Evolutionary conservation across 441 rosid species (phyloP).

Genomic region (Geranium incanum): DNA sequence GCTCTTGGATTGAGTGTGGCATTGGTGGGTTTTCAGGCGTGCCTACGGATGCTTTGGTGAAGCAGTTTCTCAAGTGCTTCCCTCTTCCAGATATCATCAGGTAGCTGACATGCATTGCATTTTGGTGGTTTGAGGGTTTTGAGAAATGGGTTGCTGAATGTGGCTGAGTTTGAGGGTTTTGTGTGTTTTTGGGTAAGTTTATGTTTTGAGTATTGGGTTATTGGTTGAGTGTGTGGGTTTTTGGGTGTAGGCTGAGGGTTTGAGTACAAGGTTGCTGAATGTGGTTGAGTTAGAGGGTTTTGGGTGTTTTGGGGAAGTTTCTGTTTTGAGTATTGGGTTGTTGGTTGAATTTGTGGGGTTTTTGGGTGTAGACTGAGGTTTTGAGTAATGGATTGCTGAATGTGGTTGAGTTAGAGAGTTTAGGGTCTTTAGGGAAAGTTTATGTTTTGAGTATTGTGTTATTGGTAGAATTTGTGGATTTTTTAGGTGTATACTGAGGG

Average conservation of each 20-base stretch:
- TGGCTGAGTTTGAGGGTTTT: neutral
- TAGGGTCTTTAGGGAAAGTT: neutral
- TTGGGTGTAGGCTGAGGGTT: neutral
- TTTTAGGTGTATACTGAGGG: neutral
- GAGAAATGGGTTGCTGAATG: slow-evolving; percentile 3
- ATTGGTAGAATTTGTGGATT: neutral
- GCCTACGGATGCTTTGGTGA: slow-evolving; percentile 53
- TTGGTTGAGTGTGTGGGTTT: too few species aligned
- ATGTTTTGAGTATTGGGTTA: too few species aligned
- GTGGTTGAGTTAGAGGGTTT: neutral
- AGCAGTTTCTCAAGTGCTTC: slow-evolving; percentile 66
- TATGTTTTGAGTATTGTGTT: neutral
- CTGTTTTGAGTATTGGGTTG: too few species aligned
- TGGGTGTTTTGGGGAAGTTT: neutral
- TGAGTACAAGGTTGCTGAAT: neutral
- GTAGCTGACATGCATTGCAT: slow-evolving; percentile 24
- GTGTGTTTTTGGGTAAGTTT: too few species aligned
- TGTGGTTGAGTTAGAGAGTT: neutral
- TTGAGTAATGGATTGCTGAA: neutral
- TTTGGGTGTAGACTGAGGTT: neutral
- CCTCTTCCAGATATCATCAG: slow-evolving; percentile 71
- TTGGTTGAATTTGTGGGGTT: too few species aligned
- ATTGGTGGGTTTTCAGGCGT: slow-evolving; percentile 33
- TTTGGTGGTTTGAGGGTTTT: neutral
- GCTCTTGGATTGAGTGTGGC: neutral